Base-by-base conservation (phyloP, 2,329 filamentous ascomycete species). In the Macrophomina tecta region DNA sequence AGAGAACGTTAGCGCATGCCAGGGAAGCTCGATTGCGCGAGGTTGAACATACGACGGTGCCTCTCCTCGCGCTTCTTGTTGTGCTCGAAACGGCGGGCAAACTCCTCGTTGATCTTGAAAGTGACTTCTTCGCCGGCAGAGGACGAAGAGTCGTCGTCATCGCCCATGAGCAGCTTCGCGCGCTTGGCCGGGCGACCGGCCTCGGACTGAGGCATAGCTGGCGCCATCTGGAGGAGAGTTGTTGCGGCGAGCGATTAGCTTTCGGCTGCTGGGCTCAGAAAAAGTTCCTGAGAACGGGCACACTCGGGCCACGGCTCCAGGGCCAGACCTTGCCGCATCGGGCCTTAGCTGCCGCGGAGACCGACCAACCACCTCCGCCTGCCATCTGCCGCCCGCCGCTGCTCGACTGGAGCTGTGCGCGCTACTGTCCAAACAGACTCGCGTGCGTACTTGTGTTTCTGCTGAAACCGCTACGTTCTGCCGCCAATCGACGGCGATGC, bases 51-150 rank as follows among this genome's bases (percentile, higher is more conserved):
- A 91, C 90, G 78, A 75, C 87, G 85, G 16, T 93, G 90, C 70
- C 89, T 82, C 77, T 99, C 95, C 76, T 97, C 94, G 67, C 94
- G 88, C 82, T 97, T 97, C 83, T 98, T 97, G 82, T 99, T 99
- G 81, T 98, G 87, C 79, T 99, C 95, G 73, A 97, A 98, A 48
- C 92, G 86, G 72, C 87, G 88, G 51, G 95, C 95, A 78, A 90
- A 99, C 63, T 96, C 92, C 77, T 93, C 85, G 79, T 99, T 98
- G 79, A 99, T 90, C 77, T 91, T 93, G 77, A 98, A 72, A 55
- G 72, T 70, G 8, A 72, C 73, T 1, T 71, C 70, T 14, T 72
- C 72, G 58, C 67, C 70, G 58, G 76, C 76, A 7, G 72, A 65
- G 40, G 36, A 53, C 12, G 70, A 73, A 34, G 73, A 71, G 67